phyloP scores from a whole-genome alignment of 2,329 filamentous ascomycete genomes.

The Hypoxylon sp. region DNA sequence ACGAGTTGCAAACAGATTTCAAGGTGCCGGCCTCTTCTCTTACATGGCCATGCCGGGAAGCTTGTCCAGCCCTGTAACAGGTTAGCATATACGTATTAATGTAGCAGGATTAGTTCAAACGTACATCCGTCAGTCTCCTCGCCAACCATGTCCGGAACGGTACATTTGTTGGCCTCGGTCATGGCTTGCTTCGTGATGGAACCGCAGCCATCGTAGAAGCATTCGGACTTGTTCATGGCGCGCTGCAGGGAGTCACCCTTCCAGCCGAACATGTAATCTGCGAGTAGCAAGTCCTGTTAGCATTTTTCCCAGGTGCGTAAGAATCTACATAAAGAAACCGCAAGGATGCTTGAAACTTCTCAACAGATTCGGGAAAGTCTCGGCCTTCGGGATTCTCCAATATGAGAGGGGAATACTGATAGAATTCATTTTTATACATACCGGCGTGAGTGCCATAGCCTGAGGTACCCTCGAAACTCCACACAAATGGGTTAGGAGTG shows the following conservation, averaged over 20 bases:
- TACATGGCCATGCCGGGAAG: constrained; percentile 43
- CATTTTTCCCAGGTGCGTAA: too few relatives aligned
- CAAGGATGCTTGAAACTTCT: too few relatives aligned
- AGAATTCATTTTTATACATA: too few relatives aligned
- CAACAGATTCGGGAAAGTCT: too few relatives aligned
- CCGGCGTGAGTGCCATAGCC: constrained; percentile 48
- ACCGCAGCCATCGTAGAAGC: constrained; percentile 55
- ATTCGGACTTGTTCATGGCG: constrained; percentile 55
- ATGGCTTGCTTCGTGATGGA: constrained; percentile 51
- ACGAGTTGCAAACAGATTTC: too few relatives aligned
- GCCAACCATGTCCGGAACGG: constrained; percentile 47
- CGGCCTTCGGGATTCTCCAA: too few relatives aligned
- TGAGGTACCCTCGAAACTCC: constrained; percentile 49
- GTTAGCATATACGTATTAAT: background rate
- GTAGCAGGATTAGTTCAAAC: constrained; percentile 16
- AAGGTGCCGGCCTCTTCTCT: background rate
- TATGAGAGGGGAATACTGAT: too few relatives aligned
- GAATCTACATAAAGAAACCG: too few relatives aligned
- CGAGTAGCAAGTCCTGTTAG: too few relatives aligned
- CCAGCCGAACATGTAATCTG: constrained; percentile 43
- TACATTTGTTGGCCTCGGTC: constrained; percentile 49
- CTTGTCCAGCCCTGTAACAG: constrained; percentile 39
- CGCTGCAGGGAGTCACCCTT: constrained; percentile 51
- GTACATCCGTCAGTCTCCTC: constrained; percentile 51
- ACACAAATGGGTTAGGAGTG: constrained; percentile 50